Evolutionary conservation across 139 green algal genomes (phyloP).

Genomic region (Trebouxia sp.): DNA sequence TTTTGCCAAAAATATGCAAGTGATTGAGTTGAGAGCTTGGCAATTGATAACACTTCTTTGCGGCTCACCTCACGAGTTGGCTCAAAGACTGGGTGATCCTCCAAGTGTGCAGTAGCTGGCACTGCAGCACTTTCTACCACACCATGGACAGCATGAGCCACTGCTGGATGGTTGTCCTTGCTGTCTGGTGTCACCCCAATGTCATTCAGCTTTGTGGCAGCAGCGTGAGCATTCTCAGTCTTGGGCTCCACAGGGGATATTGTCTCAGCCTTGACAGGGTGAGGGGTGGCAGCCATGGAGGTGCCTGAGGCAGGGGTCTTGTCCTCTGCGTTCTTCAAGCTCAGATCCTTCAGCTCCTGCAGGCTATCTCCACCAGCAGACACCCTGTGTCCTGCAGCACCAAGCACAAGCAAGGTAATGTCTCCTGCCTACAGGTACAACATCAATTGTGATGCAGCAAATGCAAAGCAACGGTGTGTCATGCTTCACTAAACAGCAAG

Average conservation of each 20-base stretch:
- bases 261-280: constrained; percentile 10
- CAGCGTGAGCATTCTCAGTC: constrained; percentile 4
- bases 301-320: constrained; percentile 7
- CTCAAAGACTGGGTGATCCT: constrained; percentile 26
- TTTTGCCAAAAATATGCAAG: too few species aligned
- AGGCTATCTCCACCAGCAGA: constrained; percentile 8
- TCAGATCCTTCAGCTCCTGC: constrained; percentile 9
- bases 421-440: too few species aligned
- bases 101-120: constrained; percentile 10
- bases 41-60: neutral
- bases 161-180: constrained; percentile 17
- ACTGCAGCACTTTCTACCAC: constrained; percentile 17
- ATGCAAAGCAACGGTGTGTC: too few species aligned
- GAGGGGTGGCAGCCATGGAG: constrained; percentile 2
- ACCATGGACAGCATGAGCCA: constrained; percentile 11
- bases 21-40: too few species aligned
- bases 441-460: too few species aligned
- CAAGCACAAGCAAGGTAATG: too few species aligned
- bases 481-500: too few species aligned
- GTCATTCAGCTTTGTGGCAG: constrained; percentile 18
- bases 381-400: constrained; percentile 15
- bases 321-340: neutral
- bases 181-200: constrained; percentile 15
- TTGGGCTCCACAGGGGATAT: neutral
- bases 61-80: neutral